phyloP scores from a whole-genome alignment of 2,329 filamentous ascomycete species.

The Colletotrichum brevisporum region DNA sequence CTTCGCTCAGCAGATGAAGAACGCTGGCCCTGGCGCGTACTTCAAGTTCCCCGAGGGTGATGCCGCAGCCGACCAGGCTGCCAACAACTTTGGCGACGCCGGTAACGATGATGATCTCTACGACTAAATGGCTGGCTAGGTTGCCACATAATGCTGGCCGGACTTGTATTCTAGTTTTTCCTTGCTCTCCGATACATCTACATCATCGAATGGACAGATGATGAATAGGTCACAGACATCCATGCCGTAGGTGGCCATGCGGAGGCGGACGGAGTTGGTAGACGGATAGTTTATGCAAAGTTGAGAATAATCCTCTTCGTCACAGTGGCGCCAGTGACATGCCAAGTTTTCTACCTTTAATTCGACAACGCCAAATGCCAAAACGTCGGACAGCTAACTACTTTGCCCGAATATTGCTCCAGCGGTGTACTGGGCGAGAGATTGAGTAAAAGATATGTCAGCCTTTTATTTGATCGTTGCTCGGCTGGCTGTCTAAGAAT shows the following conservation, averaged over 20 bases:
- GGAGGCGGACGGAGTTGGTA: conserved; percentile 42
- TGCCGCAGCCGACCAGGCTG: conserved; percentile 74
- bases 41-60: conserved; percentile 91
- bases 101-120: conserved; percentile 98
- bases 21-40: conserved; percentile 92
- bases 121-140: conserved; percentile 73
- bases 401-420: too few species aligned
- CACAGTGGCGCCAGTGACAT: too few species aligned
- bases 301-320: conserved; percentile 9
- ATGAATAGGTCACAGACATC: conserved; percentile 26
- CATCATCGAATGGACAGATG: conserved; percentile 45
- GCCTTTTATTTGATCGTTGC: conserved; percentile 7
- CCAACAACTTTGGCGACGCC: conserved; percentile 82
- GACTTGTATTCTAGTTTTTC: conserved; percentile 64
- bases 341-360: too few species aligned
- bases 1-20: conserved; percentile 99
- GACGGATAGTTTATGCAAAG: conserved; percentile 40
- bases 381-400: too few species aligned
- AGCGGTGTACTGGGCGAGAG: not conserved
- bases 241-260: conserved; percentile 24
- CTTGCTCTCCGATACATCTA: conserved; percentile 52
- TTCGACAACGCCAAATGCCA: too few species aligned
- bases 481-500: conserved; percentile 20
- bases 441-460: not conserved
- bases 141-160: conserved; percentile 42